Conservation (phyloP, 345 rosid genomes). For the Brassica napus region Da-Ae NC_063451.1:43845001-43845500, state of each 20-base stretch:
- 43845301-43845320: neutral
- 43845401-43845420: slow-evolving; percentile 10
- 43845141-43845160: neutral
- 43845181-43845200: neutral
- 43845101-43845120: slow-evolving; percentile 90
- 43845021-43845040: slow-evolving; percentile 75
- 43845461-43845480: slow-evolving; percentile 83
- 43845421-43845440: slow-evolving; percentile 64
- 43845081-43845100: slow-evolving; percentile 93
- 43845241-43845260: slow-evolving; percentile 53
- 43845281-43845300: slow-evolving; percentile 39
- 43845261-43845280: slow-evolving; percentile 40
- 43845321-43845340: neutral
- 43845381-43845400: slow-evolving; percentile 14
- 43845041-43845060: slow-evolving; percentile 96
- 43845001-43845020: slow-evolving; percentile 92
- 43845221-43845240: slow-evolving; percentile 45
- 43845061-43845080: slow-evolving; percentile 75
- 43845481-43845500: slow-evolving; percentile 84
- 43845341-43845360: neutral
- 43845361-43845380: neutral
- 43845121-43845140: slow-evolving; percentile 80
- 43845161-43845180: neutral
- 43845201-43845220: slow-evolving; percentile 4
- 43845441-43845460: slow-evolving; percentile 79